phyloP scores from a whole-genome alignment of 2,329 filamentous ascomycete species.

The Colletotrichum higginsianum region DNA sequence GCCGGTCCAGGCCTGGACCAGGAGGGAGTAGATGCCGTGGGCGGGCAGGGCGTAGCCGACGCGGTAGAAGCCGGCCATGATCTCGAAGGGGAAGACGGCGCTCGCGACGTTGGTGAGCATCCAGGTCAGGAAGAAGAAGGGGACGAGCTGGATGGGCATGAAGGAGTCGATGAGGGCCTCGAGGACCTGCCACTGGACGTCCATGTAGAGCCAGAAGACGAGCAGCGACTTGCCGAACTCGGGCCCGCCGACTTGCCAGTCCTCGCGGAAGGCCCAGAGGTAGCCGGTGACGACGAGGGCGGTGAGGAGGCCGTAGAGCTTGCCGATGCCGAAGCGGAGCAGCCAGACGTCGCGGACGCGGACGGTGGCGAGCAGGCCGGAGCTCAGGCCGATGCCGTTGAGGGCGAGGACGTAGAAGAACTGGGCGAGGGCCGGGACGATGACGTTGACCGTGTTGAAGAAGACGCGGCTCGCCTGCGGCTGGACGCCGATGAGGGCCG shows the following conservation, averaged over 20 bases:
- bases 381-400: slow-evolving; percentile 27
- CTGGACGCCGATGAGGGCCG: slow-evolving; percentile 51
- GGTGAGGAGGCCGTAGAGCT: slow-evolving; percentile 53
- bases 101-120: slow-evolving; percentile 57
- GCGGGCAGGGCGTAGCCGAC: slow-evolving; percentile 56
- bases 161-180: slow-evolving; percentile 50
- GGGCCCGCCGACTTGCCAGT: slow-evolving; percentile 55
- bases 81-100: slow-evolving; percentile 55
- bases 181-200: slow-evolving; percentile 59
- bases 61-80: slow-evolving; percentile 57
- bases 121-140: slow-evolving; percentile 60
- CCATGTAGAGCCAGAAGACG: slow-evolving; percentile 57
- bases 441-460: slow-evolving; percentile 57
- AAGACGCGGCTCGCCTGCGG: slow-evolving; percentile 52
- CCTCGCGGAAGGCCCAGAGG: slow-evolving; percentile 61
- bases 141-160: slow-evolving; percentile 54
- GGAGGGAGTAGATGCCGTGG: slow-evolving; percentile 51
- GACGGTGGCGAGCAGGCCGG: slow-evolving; percentile 22
- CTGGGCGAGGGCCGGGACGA: slow-evolving; percentile 53
- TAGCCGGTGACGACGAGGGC: slow-evolving; percentile 56
- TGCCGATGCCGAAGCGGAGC: slow-evolving; percentile 47
- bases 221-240: slow-evolving; percentile 49
- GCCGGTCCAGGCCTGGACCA: slow-evolving; percentile 60
- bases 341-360: slow-evolving; percentile 48
- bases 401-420: slow-evolving; percentile 48